Evolutionary conservation across 176 grass and related monocot genomes (phyloP), one percentile per base, ranked within the genome.

Genomic region (Leersia perrieri): DNA sequence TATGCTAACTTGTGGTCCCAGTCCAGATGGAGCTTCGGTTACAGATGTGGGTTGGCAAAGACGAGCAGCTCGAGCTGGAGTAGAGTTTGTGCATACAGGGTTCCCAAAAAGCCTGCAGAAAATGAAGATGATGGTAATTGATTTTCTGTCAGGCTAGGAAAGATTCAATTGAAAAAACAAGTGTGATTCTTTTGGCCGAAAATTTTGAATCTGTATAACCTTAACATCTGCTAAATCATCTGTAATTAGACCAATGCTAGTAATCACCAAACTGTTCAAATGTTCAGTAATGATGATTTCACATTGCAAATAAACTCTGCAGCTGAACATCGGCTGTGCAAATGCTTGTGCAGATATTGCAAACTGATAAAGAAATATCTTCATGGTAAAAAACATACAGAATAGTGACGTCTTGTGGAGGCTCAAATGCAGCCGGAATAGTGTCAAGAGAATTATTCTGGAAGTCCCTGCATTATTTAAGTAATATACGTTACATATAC

Each of bases 51-150:
- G 85, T 74, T 80, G 78, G 57, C 92, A 99, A 84, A 91, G 87
- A 66, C 66, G 63, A 30, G 33, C 86, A 60, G 74, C 60, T 58
- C 72, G 74, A 47, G 81, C 73, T 64, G 82, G 41, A 84, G 60
- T 88, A 83, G 90, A 80, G 53, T 83, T 65, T 26, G 7, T 80
- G 72, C 96, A 99, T 23, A 95, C 80, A 35, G 87, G 92, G 25
- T 99, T 99, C 80, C 88, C 92, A 79, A 66, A 88, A 71, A 99
- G 80, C 71, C 96, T 99, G 82, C 82, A 79, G 51, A 86, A 72
- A 11, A 61, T 32, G 34, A 74, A 28, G 30, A 40, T 63, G 61
- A 8, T 69, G 68, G 72, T 76, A 11, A 67, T 77, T 76, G 13
- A 67, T 77, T 66, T 7, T 66, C 67, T 63, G 5, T 44, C 62